These are phyloP conservation scores for Cladobotryum mycophilum DNA, from an alignment of 2,329 filamentous ascomycete species.

Conservation along the genomic window DNA sequence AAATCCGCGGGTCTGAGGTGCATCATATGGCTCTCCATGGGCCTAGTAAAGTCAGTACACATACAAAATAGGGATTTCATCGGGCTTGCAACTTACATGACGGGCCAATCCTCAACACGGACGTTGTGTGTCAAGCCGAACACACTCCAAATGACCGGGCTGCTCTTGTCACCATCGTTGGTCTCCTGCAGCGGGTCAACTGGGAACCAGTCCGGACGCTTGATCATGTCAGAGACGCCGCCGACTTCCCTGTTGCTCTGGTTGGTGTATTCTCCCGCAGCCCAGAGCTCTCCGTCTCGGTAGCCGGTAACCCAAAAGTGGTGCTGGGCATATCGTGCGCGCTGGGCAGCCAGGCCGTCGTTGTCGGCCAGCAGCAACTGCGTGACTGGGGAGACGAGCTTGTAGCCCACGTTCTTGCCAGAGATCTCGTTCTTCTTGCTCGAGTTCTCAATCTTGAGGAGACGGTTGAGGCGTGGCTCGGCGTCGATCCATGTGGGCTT, in stretches of 20 bases:
- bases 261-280: slow-evolving; percentile 46
- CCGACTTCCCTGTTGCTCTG: slow-evolving; percentile 38
- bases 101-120: slow-evolving; percentile 44
- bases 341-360: slow-evolving; percentile 34
- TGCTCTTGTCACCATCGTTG: slow-evolving; percentile 20
- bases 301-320: slow-evolving; percentile 45
- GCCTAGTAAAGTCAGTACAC: slow-evolving; percentile 25
- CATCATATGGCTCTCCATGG: slow-evolving; percentile 41
- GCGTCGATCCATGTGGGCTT: slow-evolving; percentile 45
- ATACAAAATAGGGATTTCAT: no score
- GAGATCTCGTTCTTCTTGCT: slow-evolving; percentile 40
- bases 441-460: slow-evolving; percentile 43
- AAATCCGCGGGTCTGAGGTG: slow-evolving; percentile 38
- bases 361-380: slow-evolving; percentile 42
- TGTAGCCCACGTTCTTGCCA: slow-evolving; percentile 45
- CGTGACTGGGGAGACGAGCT: slow-evolving; percentile 38
- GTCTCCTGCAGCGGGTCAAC: slow-evolving; percentile 18
- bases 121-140: slow-evolving; percentile 45
- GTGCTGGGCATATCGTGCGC: slow-evolving; percentile 41
- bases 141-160: slow-evolving; percentile 40
- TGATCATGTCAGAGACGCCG: slow-evolving; percentile 42
- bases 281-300: slow-evolving; percentile 44
- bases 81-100: slow-evolving; percentile 36
- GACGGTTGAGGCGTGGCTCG: slow-evolving; percentile 45
- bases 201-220: slow-evolving; percentile 41